Evolutionary conservation across 495 filamentous ascomycete genomes (phyloP).

Genomic region (Eremomyces bilateralis): DNA sequence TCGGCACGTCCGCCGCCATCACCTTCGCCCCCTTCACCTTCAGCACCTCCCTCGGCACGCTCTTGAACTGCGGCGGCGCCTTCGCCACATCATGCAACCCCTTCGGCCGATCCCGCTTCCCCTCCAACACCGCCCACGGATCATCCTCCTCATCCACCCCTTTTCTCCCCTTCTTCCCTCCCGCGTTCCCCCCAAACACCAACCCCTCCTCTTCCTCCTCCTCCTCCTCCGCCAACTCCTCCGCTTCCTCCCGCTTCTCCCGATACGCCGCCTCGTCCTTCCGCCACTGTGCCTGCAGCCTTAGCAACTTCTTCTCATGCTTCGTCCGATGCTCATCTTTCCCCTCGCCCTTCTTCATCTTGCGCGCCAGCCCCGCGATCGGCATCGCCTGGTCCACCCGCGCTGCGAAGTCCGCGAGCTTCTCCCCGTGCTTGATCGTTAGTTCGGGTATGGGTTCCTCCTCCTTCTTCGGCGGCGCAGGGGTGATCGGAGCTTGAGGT

Average conservation of each 20-base stretch:
- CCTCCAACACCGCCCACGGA: constrained; percentile 58
- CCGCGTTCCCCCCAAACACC: constrained; percentile 28
- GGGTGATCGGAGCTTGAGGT: background rate
- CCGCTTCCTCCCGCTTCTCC: constrained; percentile 35
- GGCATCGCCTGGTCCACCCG: constrained; percentile 77
- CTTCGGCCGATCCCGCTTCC: constrained; percentile 25
- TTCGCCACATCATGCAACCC: constrained; percentile 57
- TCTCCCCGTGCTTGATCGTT: constrained; percentile 63
- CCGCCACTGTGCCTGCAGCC: constrained; percentile 63
- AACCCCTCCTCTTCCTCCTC: constrained; percentile 29
- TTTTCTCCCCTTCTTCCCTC: constrained; percentile 20
- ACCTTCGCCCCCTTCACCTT: constrained; percentile 47
- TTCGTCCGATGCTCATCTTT: constrained; percentile 40
- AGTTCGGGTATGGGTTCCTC: constrained; percentile 20
- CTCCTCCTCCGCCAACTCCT: constrained; percentile 41
- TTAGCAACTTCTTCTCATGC: constrained; percentile 64
- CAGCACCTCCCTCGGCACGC: constrained; percentile 42
- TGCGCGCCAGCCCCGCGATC: constrained; percentile 26
- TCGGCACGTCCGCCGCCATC: constrained; percentile 53
- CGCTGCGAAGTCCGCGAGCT: constrained; percentile 57
- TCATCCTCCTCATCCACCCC: constrained; percentile 37
- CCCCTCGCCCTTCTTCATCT: constrained; percentile 21
- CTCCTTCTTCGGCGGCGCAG: constrained; percentile 1
- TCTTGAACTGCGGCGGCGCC: constrained; percentile 57
- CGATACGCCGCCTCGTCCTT: constrained; percentile 36